Percentiles rank a stretch among this genome's conserved stretches.
These are phyloP conservation scores for Neospermospora avenae DNA, from an alignment of 2,329 filamentous ascomycete genomes.

Conservation along the genomic window DNA sequence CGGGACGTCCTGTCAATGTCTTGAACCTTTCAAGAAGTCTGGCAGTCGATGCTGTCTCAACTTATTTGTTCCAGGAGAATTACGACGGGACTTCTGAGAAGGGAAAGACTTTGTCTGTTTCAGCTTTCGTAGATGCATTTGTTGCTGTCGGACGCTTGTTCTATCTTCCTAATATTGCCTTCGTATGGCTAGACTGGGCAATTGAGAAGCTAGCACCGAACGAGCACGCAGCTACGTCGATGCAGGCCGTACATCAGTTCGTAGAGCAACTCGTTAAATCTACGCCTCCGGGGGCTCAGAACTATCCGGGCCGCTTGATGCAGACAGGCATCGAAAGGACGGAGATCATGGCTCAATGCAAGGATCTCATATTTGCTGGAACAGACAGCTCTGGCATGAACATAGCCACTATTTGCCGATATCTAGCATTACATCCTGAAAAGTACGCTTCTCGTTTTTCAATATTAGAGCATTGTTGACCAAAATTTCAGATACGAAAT, in stretches of 20 bases:
- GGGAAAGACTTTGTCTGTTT: constrained; percentile 39
- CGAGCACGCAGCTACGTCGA: constrained; percentile 35
- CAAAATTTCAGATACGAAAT: constrained; percentile 31
- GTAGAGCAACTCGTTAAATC: constrained; percentile 38
- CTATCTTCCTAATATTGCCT: constrained; percentile 45
- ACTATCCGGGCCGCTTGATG: constrained; percentile 47
- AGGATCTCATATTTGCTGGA: constrained; percentile 53
- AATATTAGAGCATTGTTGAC: neutral
- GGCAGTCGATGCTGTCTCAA: constrained; percentile 51
- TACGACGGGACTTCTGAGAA: constrained; percentile 43
- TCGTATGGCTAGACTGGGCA: constrained; percentile 34
- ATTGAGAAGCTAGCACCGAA: constrained; percentile 39
- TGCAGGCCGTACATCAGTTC: constrained; percentile 42
- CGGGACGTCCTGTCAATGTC: constrained; percentile 42
- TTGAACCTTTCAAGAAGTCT: constrained; percentile 47
- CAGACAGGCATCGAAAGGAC: constrained; percentile 40
- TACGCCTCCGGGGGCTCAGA: constrained; percentile 37
- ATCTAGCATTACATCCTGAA: constrained; percentile 42
- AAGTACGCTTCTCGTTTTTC: constrained; percentile 32
- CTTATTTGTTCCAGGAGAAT: constrained; percentile 49
- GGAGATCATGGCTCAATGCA: constrained; percentile 49
- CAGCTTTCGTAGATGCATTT: constrained; percentile 51
- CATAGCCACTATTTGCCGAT: constrained; percentile 45
- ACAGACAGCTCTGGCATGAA: constrained; percentile 53
- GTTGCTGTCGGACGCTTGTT: constrained; percentile 54